phyloP scores from a whole-genome alignment of 768 basidiomycete species.

The Krasilnikovozyma curviuscula region DNA sequence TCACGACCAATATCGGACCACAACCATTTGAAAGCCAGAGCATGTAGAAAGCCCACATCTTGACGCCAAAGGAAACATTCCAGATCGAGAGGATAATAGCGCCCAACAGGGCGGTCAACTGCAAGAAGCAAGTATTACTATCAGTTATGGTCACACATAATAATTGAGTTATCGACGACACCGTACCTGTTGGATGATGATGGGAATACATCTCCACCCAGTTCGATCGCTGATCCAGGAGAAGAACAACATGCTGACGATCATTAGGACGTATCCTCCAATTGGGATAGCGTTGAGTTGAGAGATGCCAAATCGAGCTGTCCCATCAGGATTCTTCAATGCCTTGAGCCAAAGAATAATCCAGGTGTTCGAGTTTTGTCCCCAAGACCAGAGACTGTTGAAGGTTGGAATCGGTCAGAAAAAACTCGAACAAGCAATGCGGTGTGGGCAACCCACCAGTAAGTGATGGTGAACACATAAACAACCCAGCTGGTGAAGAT shows the following conservation, averaged over 20 bases:
- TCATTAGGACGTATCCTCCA: constrained; percentile 15
- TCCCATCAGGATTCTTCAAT: constrained; percentile 14
- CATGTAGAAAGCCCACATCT: constrained; percentile 16
- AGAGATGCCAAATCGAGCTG: constrained; percentile 9
- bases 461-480: constrained; percentile 14
- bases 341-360: constrained; percentile 17
- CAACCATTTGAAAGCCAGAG: constrained; percentile 16
- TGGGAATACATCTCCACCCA: constrained; percentile 12
- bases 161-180: background rate
- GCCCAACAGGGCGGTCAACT: constrained; percentile 7
- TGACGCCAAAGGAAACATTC: constrained; percentile 13
- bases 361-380: constrained; percentile 16
- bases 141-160: background rate
- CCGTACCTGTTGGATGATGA: constrained; percentile 13
- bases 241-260: constrained; percentile 16
- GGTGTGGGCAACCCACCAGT: constrained; percentile 11
- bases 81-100: constrained; percentile 13
- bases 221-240: constrained; percentile 13
- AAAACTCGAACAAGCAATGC: background rate
- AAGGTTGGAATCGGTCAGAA: background rate
- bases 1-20: constrained; percentile 14
- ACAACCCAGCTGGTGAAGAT: constrained; percentile 13
- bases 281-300: constrained; percentile 18
- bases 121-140: background rate
- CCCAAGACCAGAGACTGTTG: constrained; percentile 12